A percentile compares a stretch with the other conserved stretches of the same genome.
These are phyloP conservation scores for Monilinia polystroma DNA, from an alignment of 2,329 filamentous ascomycete species.

Conservation along the genomic window DNA sequence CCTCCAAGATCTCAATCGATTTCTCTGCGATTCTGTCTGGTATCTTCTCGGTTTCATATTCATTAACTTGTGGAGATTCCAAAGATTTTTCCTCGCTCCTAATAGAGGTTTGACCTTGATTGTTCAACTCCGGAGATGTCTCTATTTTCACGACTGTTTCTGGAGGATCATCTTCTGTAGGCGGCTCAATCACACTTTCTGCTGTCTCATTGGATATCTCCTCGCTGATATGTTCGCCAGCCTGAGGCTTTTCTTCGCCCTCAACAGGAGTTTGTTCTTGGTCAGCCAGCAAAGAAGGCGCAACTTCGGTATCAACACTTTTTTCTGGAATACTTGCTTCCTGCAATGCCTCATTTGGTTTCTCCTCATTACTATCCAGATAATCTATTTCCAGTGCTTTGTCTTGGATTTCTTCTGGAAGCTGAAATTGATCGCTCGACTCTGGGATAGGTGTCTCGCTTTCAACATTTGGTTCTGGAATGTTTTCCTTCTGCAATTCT, in stretches of 20 bases:
- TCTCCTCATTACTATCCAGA: not conserved
- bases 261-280: not conserved
- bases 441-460: not conserved
- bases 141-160: not conserved
- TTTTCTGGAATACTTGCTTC: no score
- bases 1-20: not conserved
- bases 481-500: not conserved
- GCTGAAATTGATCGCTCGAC: not conserved
- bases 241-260: not conserved
- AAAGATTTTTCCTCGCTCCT: not conserved
- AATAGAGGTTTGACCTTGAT: not conserved
- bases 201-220: not conserved
- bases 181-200: not conserved
- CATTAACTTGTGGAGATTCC: no score
- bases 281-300: not conserved
- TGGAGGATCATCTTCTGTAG: not conserved
- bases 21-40: not conserved
- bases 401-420: no score
- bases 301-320: not conserved
- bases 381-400: no score
- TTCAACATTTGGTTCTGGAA: not conserved
- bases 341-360: not conserved
- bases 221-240: not conserved
- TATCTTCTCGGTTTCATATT: not conserved
- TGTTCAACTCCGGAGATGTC: no score